A percentile compares a stretch with the other conserved stretches of the same genome.
Conservation (phyloP, 2,329 filamentous ascomycete genomes). For the Aspergillus fructus region DNA sequence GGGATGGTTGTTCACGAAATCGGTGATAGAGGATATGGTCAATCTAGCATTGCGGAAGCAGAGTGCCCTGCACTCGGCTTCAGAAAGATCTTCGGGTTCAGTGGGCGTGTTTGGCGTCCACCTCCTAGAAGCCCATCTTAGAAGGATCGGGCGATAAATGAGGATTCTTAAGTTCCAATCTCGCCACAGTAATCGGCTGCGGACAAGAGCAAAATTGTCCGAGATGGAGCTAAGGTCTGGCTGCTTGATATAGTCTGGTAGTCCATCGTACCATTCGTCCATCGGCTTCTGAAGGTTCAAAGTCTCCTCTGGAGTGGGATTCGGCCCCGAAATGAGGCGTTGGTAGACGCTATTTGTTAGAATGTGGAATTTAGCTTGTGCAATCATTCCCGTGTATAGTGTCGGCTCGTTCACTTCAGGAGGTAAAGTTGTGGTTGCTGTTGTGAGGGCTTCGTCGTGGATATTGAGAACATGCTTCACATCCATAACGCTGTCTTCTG, state of each 20-base stretch:
- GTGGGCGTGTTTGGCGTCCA: constrained; percentile 31
- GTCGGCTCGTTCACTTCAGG: constrained; percentile 40
- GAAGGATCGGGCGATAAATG: constrained; percentile 44
- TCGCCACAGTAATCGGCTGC: constrained; percentile 43
- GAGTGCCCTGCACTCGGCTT: constrained; percentile 38
- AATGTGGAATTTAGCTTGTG: constrained; percentile 44
- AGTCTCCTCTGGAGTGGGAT: constrained; percentile 42
- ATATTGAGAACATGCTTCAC: constrained; percentile 46
- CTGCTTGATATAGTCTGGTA: constrained; percentile 43
- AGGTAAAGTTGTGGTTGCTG: constrained; percentile 37
- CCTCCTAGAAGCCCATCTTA: constrained; percentile 40
- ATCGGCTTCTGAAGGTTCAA: constrained; percentile 42
- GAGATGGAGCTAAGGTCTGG: constrained; percentile 32
- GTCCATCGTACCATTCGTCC: constrained; percentile 42
- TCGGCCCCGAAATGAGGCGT: constrained; percentile 44
- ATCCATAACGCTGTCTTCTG: constrained; percentile 46
- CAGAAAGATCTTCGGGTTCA: constrained; percentile 35
- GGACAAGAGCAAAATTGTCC: constrained; percentile 39
- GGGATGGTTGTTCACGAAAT: constrained; percentile 41
- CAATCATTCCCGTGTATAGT: constrained; percentile 44
- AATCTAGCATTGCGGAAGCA: constrained; percentile 43
- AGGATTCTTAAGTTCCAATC: constrained; percentile 46
- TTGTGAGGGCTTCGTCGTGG: constrained; percentile 41
- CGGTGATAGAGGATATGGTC: constrained; percentile 43
- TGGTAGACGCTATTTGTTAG: constrained; percentile 47